Evolutionary conservation across 371 early-diverging fungal genomes (phyloP), one percentile per base, ranked within the genome.

Genomic region (Rhizopus sp.): DNA sequence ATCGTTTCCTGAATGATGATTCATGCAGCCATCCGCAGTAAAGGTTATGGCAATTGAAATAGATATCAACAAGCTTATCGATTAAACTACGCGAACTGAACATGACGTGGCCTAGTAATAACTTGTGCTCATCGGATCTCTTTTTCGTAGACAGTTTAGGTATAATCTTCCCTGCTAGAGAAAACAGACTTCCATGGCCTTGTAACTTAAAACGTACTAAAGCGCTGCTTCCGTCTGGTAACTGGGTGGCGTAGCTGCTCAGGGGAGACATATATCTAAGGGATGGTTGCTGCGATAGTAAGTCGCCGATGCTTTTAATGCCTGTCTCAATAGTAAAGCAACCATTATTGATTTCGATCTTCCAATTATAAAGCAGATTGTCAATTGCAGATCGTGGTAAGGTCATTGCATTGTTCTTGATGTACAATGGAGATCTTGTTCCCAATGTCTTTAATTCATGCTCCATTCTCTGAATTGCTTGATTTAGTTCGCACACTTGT

Each of bases 271-370:
- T 23, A 44, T 57, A 62, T 3, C 53, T 30, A 3, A 53, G 3
- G 15, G n/a, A 7, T n/a, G 38, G 16, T 6, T 60, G 40, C 12
- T 53, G 48, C 3, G 40, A 32, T 10, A 65, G 3, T 5, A 65
- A 29, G 34, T 65, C 60, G 5, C 50, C 53, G 3, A 65, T 17
- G 15, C 30, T 55, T 32, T 47, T 23, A 16, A 65, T 65, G 5
- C 60, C 65, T 29, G 65, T 65, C 13, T 65, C 60, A 8, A 65
- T 65, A 16, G 23, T 52, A 44, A 65, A 60, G 0, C n/a, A 53
- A 2, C 65, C 65, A n/a, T 65, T 38, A 7, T 46, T n/a, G 2
- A 65, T 53, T 9, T 39, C 34, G 13, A 55, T 7, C 15, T 17
- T 55, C 64, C 64, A 64, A 1, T 47, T 23, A 4, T 56, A 37